Conservation (phyloP, 2,329 filamentous ascomycete species). For the Sarocladium kiliense region DNA sequence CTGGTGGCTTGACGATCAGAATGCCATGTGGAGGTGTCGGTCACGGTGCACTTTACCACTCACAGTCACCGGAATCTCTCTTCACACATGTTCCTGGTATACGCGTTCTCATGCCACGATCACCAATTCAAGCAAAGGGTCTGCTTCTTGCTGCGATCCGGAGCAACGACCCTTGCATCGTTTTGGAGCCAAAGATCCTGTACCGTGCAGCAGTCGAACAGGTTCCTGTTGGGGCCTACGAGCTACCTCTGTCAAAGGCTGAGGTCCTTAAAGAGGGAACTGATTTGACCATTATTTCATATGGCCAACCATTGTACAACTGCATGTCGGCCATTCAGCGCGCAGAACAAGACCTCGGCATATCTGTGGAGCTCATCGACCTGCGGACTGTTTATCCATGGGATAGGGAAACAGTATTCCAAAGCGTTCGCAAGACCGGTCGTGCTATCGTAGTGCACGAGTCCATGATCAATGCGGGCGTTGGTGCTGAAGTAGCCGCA, state of each 20-base stretch:
- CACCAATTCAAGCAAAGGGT: slow-evolving; percentile 83
- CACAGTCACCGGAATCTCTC: slow-evolving; percentile 81
- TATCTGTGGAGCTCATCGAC: slow-evolving; percentile 81
- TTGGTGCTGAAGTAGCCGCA: slow-evolving; percentile 84
- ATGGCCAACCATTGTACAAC: slow-evolving; percentile 83
- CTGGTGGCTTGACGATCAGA: slow-evolving; percentile 76
- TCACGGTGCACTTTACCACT: slow-evolving; percentile 83
- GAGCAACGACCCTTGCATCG: slow-evolving; percentile 81
- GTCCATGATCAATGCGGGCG: slow-evolving; percentile 82
- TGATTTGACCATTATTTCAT: slow-evolving; percentile 79
- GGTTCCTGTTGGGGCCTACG: slow-evolving; percentile 75
- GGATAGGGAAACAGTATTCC: slow-evolving; percentile 75
- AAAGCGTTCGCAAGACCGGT: slow-evolving; percentile 83
- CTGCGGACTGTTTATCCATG: slow-evolving; percentile 85
- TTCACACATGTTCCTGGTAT: slow-evolving; percentile 87
- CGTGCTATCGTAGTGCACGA: slow-evolving; percentile 86
- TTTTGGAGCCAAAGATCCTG: slow-evolving; percentile 91
- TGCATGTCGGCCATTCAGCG: slow-evolving; percentile 72
- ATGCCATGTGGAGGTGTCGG: slow-evolving; percentile 91
- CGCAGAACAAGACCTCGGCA: slow-evolving; percentile 67
- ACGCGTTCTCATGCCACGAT: slow-evolving; percentile 79
- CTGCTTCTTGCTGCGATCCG: slow-evolving; percentile 72
- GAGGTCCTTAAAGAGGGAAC: slow-evolving; percentile 77
- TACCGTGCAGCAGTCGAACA: slow-evolving; percentile 91
- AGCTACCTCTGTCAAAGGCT: slow-evolving; percentile 79